These are phyloP conservation scores for Monosporascus ibericus DNA, from an alignment of 2,329 filamentous ascomycete species.

Conservation along the genomic window DNA sequence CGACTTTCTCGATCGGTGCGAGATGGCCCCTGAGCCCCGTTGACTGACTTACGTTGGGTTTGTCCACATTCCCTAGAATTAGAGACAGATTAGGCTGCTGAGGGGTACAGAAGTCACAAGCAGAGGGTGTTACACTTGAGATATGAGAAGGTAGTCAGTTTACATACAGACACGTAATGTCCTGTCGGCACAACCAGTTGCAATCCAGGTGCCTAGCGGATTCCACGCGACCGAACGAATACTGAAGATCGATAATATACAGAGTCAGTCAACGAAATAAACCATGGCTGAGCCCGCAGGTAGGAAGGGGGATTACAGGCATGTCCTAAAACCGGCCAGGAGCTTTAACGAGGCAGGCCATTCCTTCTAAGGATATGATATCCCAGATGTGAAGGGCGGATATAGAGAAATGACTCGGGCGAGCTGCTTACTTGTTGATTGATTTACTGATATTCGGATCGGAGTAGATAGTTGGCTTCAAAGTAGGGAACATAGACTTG, in stretches of 20 bases:
- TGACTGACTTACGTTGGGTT: conserved; percentile 64
- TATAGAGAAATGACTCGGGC: too few species aligned
- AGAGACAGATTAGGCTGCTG: background rate
- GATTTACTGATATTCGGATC: conserved; percentile 23
- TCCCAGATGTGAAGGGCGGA: too few species aligned
- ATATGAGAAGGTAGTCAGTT: background rate
- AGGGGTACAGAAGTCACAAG: background rate
- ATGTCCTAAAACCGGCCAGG: too few species aligned
- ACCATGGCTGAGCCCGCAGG: background rate
- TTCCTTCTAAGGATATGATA: too few species aligned
- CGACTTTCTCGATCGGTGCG: conserved; percentile 65
- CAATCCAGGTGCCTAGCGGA: conserved; percentile 73
- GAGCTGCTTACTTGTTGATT: conserved; percentile 21
- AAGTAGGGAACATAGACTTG: conserved; percentile 23
- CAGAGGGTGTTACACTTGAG: background rate
- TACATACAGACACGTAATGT: conserved; percentile 66
- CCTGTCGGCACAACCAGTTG: conserved; percentile 68
- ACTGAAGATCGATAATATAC: conserved; percentile 33
- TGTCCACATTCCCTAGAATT: conserved; percentile 65
- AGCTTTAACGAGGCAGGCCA: too few species aligned
- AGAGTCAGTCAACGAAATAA: background rate
- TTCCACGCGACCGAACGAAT: conserved; percentile 86
- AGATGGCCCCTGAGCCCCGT: conserved; percentile 68
- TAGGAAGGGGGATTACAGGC: too few species aligned
- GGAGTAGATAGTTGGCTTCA: conserved; percentile 27